Base-by-base conservation (phyloP, 495 filamentous ascomycete genomes). In the Rhizodiscina lignyota region DNA sequence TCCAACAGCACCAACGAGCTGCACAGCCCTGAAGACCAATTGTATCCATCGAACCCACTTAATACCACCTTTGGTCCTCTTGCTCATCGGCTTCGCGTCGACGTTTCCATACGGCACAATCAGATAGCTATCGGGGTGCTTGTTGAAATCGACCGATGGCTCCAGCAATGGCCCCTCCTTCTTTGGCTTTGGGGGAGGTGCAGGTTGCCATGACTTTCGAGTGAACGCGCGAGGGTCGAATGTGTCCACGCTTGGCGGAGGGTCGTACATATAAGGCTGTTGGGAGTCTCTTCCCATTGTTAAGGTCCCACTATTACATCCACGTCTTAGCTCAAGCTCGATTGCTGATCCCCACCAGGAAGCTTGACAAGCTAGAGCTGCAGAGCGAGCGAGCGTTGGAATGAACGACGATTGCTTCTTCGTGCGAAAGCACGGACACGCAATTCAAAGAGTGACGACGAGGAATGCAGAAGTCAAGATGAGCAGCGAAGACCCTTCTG, bases 161-260 rank as follows among this genome's bases (percentile, higher is more conserved):
- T 79, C 83, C 19, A 93, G 62, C 50, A 87, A 54, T 16, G 82
- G 83, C 0, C 79, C 83, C 19, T 79, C 66, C 21, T 58, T 64
- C 63, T 78, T 78, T n/a, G 65, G 60, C 37, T 65, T 71, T 10
- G 60, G 64, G 10, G 54, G 51, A 40, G 66, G 64, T 12, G 59
- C 62, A 19, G 59, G 63, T 41, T 67, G 57, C 47, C 60, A 74
- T 53, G 77, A 83, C 38, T 79, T 77, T 52, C 79, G 65, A 5
- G 83, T 81, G 22, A 78, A 70, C 36, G 77, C 76, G 48, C 83
- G 89, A 11, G 85, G 85, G 47, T 94, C 80, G 59, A 89, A 94
- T 0, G 17, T 11, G 22, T 78, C 62, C 35, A 51, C 56, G 30
- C 42, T 66, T 50, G 51, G 56, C 35, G 60, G 65, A 39, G 43